Base-by-base conservation (phyloP, 257 asterid species). In the Solanum ossicruentum region DNA sequence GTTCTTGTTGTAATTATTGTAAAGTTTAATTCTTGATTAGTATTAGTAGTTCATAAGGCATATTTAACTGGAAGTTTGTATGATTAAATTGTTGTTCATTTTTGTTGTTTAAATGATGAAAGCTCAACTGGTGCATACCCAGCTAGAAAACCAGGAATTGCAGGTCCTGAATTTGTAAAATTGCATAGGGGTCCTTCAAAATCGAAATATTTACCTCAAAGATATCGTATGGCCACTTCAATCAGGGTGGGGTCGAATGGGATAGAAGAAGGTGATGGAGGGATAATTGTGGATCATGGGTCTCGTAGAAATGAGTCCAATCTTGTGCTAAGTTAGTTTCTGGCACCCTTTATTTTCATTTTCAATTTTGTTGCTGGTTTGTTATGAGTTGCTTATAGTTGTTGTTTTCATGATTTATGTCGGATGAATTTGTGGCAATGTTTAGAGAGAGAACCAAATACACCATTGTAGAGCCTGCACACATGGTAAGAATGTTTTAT, bases 401-500 rank as follows among this genome's bases (percentile, higher is more conserved):
- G 28, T 51, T 11, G n/a, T 85, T 49, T 60, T 18, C 54, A 78
- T 88, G 78, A 7, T 79, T 66, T 28, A 28, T 28, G 45, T 20
- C 97, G 95, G 98, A 92, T 90, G 94, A 95, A 73, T 97, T 95
- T 84, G 99, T 97, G 85, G 85, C 71, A 56, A 94, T 97, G 98
- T 97, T 95, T 87, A 90, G 90, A 86, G 96, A 91, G 79, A 97
- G 89, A 86, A 95, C 93, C 23, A 92, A 92, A 21, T 94, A 93
- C 79, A 92, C 94, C 0, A 94, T 97, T 5, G 97, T 97, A 86
- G 99, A 97, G 93, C 98, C 98, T 81, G 99, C 99, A 79, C 98
- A 97, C 88, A 97, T 97, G 99, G 99, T 95, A 93, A 57, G 55
- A 16, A 51, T 55, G 70, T 36, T 18, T 69, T 63, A 21, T 67